phyloP scores from a whole-genome alignment of 495 filamentous ascomycete genomes.

The Penicillium cataractarum region DNA sequence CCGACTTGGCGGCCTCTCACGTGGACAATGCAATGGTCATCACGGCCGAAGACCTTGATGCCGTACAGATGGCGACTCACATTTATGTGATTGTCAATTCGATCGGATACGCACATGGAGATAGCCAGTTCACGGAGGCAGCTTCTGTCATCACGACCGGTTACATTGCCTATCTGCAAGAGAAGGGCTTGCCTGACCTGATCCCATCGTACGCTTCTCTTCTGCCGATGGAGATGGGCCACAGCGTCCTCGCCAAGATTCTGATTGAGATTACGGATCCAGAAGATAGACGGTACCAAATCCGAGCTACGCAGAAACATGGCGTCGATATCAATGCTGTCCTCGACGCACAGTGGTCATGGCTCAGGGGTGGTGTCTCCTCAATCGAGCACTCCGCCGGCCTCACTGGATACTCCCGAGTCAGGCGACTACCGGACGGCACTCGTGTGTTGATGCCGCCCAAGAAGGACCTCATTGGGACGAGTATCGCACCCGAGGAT shows the following conservation, averaged over 20 bases:
- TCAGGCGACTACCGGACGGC: constrained; percentile 39
- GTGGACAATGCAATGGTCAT: constrained; percentile 44
- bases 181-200: constrained; percentile 68
- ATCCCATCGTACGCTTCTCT: constrained; percentile 87
- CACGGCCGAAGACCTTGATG: constrained; percentile 45
- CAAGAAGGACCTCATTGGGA: constrained; percentile 67
- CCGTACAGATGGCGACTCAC: constrained; percentile 50
- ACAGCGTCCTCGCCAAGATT: constrained; percentile 52
- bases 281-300: constrained; percentile 48
- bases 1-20: constrained; percentile 28
- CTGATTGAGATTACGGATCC: constrained; percentile 67
- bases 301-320: constrained; percentile 57
- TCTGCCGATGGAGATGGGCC: constrained; percentile 55
- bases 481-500: constrained; percentile 62
- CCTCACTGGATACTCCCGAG: constrained; percentile 37
- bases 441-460: constrained; percentile 42
- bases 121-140: constrained; percentile 37
- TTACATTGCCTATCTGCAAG: constrained; percentile 78
- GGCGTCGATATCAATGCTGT: constrained; percentile 56
- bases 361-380: constrained; percentile 43
- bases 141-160: constrained; percentile 59
- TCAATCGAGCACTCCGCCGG: constrained; percentile 37
- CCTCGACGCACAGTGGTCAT: constrained; percentile 57
- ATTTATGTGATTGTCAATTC: constrained; percentile 51
- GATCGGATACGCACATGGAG: constrained; percentile 38